Conservation (phyloP, 2,329 filamentous ascomycete genomes). For the Paracorniculantispora psalliotae region DNA sequence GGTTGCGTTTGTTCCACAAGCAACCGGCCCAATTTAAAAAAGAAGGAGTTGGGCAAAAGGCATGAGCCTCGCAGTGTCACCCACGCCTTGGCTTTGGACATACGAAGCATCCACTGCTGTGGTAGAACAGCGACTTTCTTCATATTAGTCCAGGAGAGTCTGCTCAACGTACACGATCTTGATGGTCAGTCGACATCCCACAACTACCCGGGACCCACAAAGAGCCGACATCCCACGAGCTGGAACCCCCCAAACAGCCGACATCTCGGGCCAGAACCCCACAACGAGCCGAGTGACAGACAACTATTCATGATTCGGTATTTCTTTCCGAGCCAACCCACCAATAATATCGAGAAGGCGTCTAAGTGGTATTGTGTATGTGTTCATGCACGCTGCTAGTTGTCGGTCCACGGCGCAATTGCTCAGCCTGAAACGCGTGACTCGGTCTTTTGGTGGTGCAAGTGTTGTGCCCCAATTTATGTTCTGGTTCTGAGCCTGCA, state of each 20-base stretch:
- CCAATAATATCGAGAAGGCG: neutral
- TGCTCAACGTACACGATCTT: neutral
- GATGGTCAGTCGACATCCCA: neutral
- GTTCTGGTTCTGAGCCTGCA: neutral
- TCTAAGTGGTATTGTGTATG: neutral
- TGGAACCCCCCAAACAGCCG: neutral
- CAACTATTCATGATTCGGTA: neutral
- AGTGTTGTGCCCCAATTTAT: neutral
- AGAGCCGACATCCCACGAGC: too few species aligned
- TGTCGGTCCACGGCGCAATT: neutral
- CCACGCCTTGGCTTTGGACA: too few species aligned
- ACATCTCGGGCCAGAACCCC: too few species aligned
- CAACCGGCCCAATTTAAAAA: neutral
- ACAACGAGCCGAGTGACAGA: neutral
- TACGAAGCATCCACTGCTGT: too few species aligned
- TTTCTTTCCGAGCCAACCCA: neutral
- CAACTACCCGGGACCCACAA: neutral
- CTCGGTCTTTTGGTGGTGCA: neutral
- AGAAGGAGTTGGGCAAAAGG: too few species aligned
- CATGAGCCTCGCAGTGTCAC: too few species aligned
- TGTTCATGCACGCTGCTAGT: neutral
- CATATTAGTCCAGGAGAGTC: neutral
- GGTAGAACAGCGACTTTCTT: neutral
- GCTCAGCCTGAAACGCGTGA: neutral
- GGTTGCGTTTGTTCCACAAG: neutral